A percentile compares a stretch with the other conserved stretches of the same genome.
Evolutionary conservation across 306 rosid genomes (phyloP).

Genomic region (Gynostemma pentaphyllum): DNA sequence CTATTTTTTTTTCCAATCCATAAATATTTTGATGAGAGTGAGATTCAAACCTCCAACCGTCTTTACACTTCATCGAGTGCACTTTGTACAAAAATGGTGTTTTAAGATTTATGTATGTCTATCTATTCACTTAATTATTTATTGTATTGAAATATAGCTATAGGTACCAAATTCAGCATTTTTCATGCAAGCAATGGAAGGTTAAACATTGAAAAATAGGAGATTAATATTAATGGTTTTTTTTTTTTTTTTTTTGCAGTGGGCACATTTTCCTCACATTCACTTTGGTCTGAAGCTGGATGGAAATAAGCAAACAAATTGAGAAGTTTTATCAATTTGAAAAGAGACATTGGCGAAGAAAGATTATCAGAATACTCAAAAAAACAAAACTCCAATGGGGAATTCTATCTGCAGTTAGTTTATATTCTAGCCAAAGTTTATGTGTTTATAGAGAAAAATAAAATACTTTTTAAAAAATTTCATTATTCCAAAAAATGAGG

Average conservation of each 20-base stretch:
- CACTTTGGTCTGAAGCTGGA: constrained; percentile 88
- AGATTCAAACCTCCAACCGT: too few species aligned
- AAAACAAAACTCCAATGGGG: neutral
- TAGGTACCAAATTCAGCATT: too few species aligned
- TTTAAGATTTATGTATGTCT: too few species aligned
- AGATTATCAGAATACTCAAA: neutral
- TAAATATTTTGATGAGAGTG: too few species aligned
- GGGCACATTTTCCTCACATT: constrained; percentile 99
- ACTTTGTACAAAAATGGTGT: too few species aligned
- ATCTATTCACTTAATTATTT: too few species aligned
- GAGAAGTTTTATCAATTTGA: constrained; percentile 32
- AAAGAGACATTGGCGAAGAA: neutral
- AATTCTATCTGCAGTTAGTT: neutral
- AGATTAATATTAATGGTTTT: neutral
- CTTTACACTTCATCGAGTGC: too few species aligned
- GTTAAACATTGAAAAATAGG: too few species aligned
- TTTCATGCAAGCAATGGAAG: too few species aligned
- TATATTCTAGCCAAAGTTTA: neutral
- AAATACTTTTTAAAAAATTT: neutral
- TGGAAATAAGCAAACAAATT: constrained; percentile 49
- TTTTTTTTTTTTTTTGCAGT: constrained; percentile 30
- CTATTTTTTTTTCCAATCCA: too few species aligned
- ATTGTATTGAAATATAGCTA: too few species aligned
- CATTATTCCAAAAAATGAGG: neutral
- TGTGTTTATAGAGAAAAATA: constrained; percentile 3